phyloP scores from a whole-genome alignment of 2,329 filamentous ascomycete species.

The Stagonosporopsis cucurbitacearum region DNA sequence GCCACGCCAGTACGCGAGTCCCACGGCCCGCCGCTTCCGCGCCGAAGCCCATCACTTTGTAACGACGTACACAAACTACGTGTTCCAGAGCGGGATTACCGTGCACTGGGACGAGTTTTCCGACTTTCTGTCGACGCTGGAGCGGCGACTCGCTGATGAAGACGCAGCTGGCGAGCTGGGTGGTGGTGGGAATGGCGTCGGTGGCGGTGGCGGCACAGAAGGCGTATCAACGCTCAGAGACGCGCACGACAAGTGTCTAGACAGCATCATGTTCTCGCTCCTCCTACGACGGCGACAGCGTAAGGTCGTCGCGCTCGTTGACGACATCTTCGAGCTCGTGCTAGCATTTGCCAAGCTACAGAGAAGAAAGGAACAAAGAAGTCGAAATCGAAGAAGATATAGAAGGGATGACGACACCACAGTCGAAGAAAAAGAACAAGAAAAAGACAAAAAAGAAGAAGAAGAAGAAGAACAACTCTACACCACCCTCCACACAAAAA shows the following conservation, averaged over 20 bases:
- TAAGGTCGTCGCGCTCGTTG: slow-evolving; percentile 73
- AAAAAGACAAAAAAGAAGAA: too few species aligned
- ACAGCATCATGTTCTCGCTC: slow-evolving; percentile 75
- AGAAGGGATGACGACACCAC: too few species aligned
- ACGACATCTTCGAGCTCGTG: slow-evolving; percentile 77
- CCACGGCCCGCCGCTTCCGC: slow-evolving; percentile 59
- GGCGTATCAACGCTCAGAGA: slow-evolving; percentile 72
- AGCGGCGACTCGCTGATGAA: slow-evolving; percentile 60
- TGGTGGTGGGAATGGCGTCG: too few species aligned
- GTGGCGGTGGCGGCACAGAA: slow-evolving; percentile 54
- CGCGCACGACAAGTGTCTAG: slow-evolving; percentile 74
- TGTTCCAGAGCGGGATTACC: slow-evolving; percentile 78
- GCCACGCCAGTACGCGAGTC: slow-evolving; percentile 34
- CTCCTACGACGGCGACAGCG: slow-evolving; percentile 77
- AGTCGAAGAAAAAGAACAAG: too few species aligned
- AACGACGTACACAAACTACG: slow-evolving; percentile 73
- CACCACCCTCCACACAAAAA: slow-evolving; percentile 70
- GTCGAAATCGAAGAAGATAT: too few species aligned
- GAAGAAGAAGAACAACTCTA: too few species aligned
- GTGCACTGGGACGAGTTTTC: slow-evolving; percentile 77
- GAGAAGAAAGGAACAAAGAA: too few species aligned
- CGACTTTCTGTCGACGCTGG: slow-evolving; percentile 67
- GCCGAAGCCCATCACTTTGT: slow-evolving; percentile 84
- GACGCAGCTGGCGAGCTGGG: slow-evolving; percentile 55
- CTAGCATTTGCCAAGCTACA: slow-evolving; percentile 64